Conservation (phyloP, 2,329 filamentous ascomycete genomes). For the Xenoacremonium recifei region DNA sequence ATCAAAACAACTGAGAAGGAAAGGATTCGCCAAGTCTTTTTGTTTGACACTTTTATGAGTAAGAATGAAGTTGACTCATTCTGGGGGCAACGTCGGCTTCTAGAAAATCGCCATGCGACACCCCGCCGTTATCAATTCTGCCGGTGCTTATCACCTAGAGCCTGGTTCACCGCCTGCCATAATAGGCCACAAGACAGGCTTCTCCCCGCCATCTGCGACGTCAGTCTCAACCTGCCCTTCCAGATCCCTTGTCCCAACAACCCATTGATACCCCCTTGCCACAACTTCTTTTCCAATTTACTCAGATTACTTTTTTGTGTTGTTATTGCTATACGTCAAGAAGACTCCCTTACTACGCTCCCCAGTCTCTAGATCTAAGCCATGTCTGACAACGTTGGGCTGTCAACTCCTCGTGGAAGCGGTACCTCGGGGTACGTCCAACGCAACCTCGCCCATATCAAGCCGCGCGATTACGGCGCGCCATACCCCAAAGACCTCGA, state of each 20-base stretch:
- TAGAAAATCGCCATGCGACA: too few relatives aligned
- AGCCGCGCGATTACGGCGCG: constrained; percentile 74
- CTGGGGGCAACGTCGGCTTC: constrained; percentile 6
- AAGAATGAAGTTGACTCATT: constrained; percentile 5
- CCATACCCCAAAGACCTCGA: constrained; percentile 75
- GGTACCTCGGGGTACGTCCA: constrained; percentile 98
- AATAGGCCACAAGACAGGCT: background rate
- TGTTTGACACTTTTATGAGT: too few relatives aligned
- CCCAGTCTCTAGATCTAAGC: constrained; percentile 6
- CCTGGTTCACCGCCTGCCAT: constrained; percentile 20
- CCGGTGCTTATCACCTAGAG: constrained; percentile 15
- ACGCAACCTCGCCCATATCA: constrained; percentile 86
- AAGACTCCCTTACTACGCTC: constrained; percentile 3
- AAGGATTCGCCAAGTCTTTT: too few relatives aligned
- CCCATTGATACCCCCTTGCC: too few relatives aligned
- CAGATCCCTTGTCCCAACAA: too few relatives aligned
- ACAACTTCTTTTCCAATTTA: too few relatives aligned
- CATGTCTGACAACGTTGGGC: constrained; percentile 97
- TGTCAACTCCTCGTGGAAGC: constrained; percentile 89
- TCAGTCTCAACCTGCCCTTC: background rate
- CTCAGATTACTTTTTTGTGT: too few relatives aligned
- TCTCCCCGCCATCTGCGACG: constrained; percentile 1
- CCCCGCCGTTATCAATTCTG: constrained; percentile 27
- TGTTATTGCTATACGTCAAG: too few relatives aligned
- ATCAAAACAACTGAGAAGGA: too few relatives aligned